A percentile compares a stretch with the other conserved stretches of the same genome.
Evolutionary conservation across 192 early-diverging fungal genomes (phyloP).

Genomic region (Rhizophagus clarus): DNA sequence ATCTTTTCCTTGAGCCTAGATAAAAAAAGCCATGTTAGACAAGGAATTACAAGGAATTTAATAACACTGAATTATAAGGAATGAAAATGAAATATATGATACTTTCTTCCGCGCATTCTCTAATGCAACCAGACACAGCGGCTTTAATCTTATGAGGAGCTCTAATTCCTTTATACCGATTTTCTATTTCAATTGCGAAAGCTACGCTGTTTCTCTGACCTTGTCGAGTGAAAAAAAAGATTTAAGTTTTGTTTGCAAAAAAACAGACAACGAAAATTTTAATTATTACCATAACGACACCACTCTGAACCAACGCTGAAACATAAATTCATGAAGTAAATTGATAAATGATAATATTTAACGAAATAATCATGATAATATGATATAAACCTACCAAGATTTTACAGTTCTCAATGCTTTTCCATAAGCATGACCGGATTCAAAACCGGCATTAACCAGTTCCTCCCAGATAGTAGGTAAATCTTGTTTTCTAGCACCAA

Average conservation of each 20-base stretch:
- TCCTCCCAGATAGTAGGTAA: constrained; percentile 69
- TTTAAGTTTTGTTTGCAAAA: background rate
- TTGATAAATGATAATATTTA: background rate
- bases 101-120: constrained; percentile 57
- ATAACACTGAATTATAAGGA: background rate
- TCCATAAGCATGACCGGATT: constrained; percentile 71
- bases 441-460: constrained; percentile 62
- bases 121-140: constrained; percentile 67
- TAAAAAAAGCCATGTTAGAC: background rate
- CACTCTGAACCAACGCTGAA: constrained; percentile 58
- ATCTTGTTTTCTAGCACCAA: constrained; percentile 68
- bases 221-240: constrained; percentile 40
- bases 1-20: constrained; percentile 41
- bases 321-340: no score
- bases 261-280: background rate
- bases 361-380: background rate
- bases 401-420: constrained; percentile 72
- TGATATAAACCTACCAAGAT: constrained; percentile 39
- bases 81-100: background rate
- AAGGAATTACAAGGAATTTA: background rate
- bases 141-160: constrained; percentile 72
- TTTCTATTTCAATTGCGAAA: constrained; percentile 63
- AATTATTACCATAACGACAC: constrained; percentile 38
- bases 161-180: constrained; percentile 69
- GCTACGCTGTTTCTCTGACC: constrained; percentile 69